Evolutionary conservation across 495 filamentous ascomycete genomes (phyloP).

Genomic region (Arthonia radiata): DNA sequence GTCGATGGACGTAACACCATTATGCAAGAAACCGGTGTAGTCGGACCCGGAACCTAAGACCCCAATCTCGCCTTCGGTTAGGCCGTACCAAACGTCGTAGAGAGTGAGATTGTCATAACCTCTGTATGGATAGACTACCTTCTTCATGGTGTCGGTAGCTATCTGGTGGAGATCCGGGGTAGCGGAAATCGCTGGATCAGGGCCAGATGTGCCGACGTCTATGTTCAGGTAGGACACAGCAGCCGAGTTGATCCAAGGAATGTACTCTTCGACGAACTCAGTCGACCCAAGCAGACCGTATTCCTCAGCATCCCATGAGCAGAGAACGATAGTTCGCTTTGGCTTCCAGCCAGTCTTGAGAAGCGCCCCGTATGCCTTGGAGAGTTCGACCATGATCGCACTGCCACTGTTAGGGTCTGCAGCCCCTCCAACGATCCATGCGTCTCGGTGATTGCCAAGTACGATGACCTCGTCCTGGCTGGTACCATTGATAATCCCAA

Average conservation of each 20-base stretch:
- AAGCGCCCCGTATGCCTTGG: conserved; percentile 17
- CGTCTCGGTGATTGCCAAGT: conserved; percentile 89
- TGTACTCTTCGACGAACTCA: conserved; percentile 59
- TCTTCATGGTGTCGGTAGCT: conserved; percentile 7
- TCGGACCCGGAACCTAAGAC: conserved; percentile 11
- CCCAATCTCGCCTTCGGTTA: conserved; percentile 13
- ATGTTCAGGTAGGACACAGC: conserved; percentile 46
- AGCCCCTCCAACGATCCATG: conserved; percentile 58
- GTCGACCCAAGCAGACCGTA: conserved; percentile 28
- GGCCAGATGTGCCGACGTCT: conserved; percentile 27
- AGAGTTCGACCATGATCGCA: conserved; percentile 18
- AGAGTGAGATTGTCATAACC: conserved; percentile 4
- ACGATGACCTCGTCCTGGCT: conserved; percentile 69
- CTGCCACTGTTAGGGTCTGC: conserved; percentile 21
- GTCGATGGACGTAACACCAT: conserved; percentile 9
- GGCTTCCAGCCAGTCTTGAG: conserved; percentile 20
- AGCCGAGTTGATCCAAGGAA: conserved; percentile 56
- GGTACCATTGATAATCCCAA: conserved; percentile 81
- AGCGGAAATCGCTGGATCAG: conserved; percentile 7
- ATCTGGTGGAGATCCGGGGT: conserved; percentile 10
- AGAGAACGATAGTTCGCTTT: conserved; percentile 8
- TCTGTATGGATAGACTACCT: conserved; percentile 9
- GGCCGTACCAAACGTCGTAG: conserved; percentile 14
- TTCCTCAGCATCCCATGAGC: conserved; percentile 14
- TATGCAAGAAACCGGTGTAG: conserved; percentile 12